These are phyloP conservation scores for Colletotrichum trifolii DNA, from an alignment of 2,329 filamentous ascomycete genomes.

Conservation along the genomic window DNA sequence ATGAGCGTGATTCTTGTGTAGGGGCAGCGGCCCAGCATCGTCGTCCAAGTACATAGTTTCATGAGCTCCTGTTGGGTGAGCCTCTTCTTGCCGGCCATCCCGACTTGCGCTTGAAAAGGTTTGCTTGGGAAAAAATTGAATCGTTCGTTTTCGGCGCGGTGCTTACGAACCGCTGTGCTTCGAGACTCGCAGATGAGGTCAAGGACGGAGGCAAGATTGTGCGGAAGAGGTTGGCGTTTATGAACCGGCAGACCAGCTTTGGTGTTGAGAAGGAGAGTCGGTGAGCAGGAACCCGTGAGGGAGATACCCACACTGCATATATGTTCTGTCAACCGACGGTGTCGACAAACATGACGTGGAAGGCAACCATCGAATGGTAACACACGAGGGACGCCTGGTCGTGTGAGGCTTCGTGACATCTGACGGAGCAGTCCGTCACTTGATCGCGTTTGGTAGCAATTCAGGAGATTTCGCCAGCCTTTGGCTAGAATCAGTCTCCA, in stretches of 20 bases:
- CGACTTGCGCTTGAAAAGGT: neutral
- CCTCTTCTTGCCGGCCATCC: slow-evolving; percentile 24
- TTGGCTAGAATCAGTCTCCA: too few relatives aligned
- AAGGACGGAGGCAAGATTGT: neutral
- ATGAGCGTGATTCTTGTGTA: slow-evolving; percentile 24
- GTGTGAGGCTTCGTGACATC: too few relatives aligned
- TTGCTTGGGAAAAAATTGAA: too few relatives aligned
- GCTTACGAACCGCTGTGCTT: neutral
- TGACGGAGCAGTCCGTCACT: too few relatives aligned
- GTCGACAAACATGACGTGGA: too few relatives aligned
- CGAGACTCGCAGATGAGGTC: neutral
- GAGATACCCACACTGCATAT: too few relatives aligned
- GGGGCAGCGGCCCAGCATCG: slow-evolving; percentile 25
- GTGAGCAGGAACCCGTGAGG: slow-evolving; percentile 21
- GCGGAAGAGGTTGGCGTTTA: slow-evolving; percentile 4
- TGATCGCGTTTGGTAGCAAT: too few relatives aligned
- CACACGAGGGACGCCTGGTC: too few relatives aligned
- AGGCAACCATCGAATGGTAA: too few relatives aligned
- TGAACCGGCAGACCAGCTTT: neutral
- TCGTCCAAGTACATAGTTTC: slow-evolving; percentile 29
- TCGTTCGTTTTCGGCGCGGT: neutral
- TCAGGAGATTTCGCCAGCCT: too few relatives aligned
- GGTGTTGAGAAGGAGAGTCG: slow-evolving; percentile 12
- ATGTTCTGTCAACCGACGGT: too few relatives aligned
- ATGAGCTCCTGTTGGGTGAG: slow-evolving; percentile 27